Conservation (phyloP, 441 rosid genomes). For the Isatis lusitanica region DNA sequence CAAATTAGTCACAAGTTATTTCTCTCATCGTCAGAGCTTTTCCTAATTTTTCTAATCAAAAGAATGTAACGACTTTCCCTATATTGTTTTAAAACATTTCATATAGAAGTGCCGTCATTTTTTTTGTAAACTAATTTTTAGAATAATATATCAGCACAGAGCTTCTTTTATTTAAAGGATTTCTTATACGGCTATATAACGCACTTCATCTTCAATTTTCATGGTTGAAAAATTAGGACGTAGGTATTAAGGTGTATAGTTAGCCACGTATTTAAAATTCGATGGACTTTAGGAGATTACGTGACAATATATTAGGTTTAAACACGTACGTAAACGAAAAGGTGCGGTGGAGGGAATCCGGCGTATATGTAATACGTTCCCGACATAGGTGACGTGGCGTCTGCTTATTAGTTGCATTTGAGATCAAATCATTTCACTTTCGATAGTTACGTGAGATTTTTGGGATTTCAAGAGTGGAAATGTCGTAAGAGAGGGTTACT, state of each 20-base stretch:
- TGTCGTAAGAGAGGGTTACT: background rate
- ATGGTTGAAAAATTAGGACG: background rate
- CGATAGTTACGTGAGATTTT: background rate
- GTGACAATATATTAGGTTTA: background rate
- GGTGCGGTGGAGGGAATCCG: background rate
- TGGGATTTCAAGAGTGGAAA: background rate
- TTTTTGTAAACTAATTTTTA: background rate
- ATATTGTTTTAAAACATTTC: background rate
- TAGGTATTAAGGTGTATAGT: background rate
- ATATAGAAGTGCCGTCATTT: background rate
- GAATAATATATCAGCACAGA: background rate
- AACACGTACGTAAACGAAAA: constrained; percentile 11
- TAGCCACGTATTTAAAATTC: background rate
- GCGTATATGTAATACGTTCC: background rate
- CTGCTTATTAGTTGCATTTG: background rate
- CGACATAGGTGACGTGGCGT: background rate
- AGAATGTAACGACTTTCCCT: background rate
- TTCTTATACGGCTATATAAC: background rate
- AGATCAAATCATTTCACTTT: background rate
- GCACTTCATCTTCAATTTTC: no score
- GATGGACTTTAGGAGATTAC: background rate
- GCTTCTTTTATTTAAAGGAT: background rate
- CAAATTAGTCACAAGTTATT: background rate
- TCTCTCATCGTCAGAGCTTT: background rate
- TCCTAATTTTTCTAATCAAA: background rate